phyloP scores from a whole-genome alignment of 1,139 yeast species.

The Tardiomyces blankii region DNA sequence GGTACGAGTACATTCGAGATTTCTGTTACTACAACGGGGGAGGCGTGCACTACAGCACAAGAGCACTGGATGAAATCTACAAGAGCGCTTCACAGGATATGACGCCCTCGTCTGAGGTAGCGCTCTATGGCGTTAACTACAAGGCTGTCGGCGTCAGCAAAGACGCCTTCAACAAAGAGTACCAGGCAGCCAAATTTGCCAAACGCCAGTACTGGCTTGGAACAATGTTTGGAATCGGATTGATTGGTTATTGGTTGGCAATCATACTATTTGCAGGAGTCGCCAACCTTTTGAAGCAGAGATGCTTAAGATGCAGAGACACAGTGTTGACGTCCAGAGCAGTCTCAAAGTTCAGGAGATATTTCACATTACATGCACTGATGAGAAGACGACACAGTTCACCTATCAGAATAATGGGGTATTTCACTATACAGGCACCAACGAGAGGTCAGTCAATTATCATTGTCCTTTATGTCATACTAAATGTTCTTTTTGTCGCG shows the following conservation, averaged over 20 bases:
- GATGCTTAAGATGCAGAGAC: constrained; percentile 9
- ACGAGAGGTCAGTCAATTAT: constrained; percentile 26
- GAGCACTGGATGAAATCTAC: constrained; percentile 9
- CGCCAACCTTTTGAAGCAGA: constrained; percentile 9
- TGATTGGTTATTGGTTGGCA: constrained; percentile 17
- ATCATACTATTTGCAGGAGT: constrained; percentile 11
- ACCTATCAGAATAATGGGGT: constrained; percentile 15
- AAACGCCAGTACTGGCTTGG: constrained; percentile 13
- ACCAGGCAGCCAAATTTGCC: constrained; percentile 7
- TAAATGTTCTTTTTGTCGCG: constrained; percentile 17
- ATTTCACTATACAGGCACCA: constrained; percentile 19
- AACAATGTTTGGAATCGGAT: constrained; percentile 14
- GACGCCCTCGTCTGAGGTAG: constrained; percentile 5
- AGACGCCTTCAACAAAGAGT: constrained; percentile 3
- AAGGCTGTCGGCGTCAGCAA: neutral
- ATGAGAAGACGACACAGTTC: constrained; percentile 18
- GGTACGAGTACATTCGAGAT: constrained; percentile 10
- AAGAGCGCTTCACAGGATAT: constrained; percentile 5
- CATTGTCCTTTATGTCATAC: constrained; percentile 16
- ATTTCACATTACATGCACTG: constrained; percentile 24
- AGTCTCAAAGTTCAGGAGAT: constrained; percentile 16
- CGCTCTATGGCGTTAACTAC: neutral
- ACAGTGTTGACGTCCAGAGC: constrained; percentile 7
- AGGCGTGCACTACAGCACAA: constrained; percentile 4
- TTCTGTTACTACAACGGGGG: constrained; percentile 11